A percentile compares a stretch with the other conserved stretches of the same genome.
phyloP scores from a whole-genome alignment of 2,329 filamentous ascomycete species.

The Ascochyta pisi region DNA sequence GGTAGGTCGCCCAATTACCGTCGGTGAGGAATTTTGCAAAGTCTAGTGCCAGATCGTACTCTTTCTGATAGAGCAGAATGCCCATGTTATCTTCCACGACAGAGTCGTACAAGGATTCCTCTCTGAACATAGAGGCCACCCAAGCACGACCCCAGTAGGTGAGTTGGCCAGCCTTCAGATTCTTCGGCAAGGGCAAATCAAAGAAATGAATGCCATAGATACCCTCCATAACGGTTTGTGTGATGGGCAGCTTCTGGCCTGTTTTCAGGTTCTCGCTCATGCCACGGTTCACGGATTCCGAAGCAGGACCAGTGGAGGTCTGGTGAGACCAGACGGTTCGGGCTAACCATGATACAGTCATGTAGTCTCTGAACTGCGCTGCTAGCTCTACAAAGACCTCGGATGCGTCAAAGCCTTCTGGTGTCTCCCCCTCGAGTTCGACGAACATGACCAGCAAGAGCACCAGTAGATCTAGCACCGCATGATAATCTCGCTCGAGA shows the following conservation, averaged over 20 bases:
- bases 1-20: conserved; percentile 71
- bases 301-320: conserved; percentile 36
- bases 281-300: conserved; percentile 32
- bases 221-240: conserved; percentile 47
- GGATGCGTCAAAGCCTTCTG: conserved; percentile 67
- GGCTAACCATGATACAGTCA: conserved; percentile 46
- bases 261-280: conserved; percentile 35
- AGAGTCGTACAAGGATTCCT: conserved; percentile 40
- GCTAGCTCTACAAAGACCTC: conserved; percentile 72
- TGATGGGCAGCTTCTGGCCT: conserved; percentile 40
- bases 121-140: conserved; percentile 50
- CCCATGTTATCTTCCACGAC: conserved; percentile 53
- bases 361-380: conserved; percentile 44
- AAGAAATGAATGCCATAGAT: conserved; percentile 43
- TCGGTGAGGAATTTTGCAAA: conserved; percentile 70
- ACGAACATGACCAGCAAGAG: conserved; percentile 77
- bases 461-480: conserved; percentile 82
- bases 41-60: conserved; percentile 61
- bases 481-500: conserved; percentile 72
- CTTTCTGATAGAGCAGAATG: conserved; percentile 52
- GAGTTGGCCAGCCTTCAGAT: conserved; percentile 40
- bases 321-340: conserved; percentile 44
- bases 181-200: conserved; percentile 36
- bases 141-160: conserved; percentile 57
- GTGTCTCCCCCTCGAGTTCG: conserved; percentile 74